A percentile compares a stretch with the other conserved stretches of the same genome.
phyloP scores from a whole-genome alignment of 176 grass and related monocot species.

The Paspalum notatum region DNA sequence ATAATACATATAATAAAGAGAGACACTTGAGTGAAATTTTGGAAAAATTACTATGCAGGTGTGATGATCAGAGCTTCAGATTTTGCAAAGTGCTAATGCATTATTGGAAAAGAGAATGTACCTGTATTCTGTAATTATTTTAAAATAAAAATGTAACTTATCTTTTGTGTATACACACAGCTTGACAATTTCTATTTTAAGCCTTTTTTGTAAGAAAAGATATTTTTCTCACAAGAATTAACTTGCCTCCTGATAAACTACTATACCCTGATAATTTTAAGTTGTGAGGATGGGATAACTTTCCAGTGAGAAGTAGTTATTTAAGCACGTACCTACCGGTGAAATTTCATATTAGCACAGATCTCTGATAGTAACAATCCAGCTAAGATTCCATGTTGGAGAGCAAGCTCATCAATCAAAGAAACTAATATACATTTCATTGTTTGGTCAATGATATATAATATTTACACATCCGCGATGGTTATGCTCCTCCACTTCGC shows the following conservation, averaged over 20 bases:
- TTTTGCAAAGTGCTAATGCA: too few relatives aligned
- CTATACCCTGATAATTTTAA: not conserved
- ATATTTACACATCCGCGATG: not conserved
- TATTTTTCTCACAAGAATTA: not conserved
- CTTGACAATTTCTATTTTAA: not conserved
- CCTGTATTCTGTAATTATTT: too few relatives aligned
- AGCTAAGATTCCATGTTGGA: slow-evolving; percentile 30
- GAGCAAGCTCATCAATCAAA: not conserved
- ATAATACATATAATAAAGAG: too few relatives aligned
- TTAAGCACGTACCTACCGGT: not conserved
- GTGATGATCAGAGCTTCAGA: too few relatives aligned
- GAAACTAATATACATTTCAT: not conserved
- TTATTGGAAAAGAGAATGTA: too few relatives aligned
- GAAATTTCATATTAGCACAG: not conserved
- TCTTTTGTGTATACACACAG: not conserved
- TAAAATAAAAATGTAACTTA: too few relatives aligned
- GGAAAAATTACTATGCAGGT: too few relatives aligned
- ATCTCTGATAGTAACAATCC: slow-evolving; percentile 6
- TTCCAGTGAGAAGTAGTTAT: not conserved
- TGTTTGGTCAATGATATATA: slow-evolving; percentile 22
- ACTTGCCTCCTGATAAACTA: not conserved
- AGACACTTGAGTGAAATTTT: too few relatives aligned
- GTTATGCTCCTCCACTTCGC: slow-evolving; percentile 20
- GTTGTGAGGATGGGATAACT: not conserved
- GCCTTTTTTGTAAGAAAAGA: not conserved